Evolutionary conservation across 768 basidiomycete species (phyloP), one percentile per base, ranked within the genome.

Genomic region (Tylopilus cervinicoccineus): DNA sequence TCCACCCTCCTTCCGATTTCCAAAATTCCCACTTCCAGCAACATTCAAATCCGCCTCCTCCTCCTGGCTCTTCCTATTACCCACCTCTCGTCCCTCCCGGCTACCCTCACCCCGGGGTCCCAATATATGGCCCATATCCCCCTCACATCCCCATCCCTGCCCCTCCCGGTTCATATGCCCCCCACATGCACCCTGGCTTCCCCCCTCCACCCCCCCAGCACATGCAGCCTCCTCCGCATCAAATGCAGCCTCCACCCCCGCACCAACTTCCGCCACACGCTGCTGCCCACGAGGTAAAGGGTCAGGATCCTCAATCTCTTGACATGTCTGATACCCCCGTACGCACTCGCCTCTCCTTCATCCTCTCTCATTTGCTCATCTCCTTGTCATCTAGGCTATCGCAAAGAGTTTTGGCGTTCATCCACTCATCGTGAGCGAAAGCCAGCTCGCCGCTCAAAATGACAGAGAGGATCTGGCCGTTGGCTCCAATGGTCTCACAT

Each of bases 401-500:
- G 88, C 86, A 34, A 86, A 83, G 67, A 82, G 76, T 60, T 91
- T 91, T 59, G 88, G 88, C 40, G 88, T 91, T 24, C 78, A 83
- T 42, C 72, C 81, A 23, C 76, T 77, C 36, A 88, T 91, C 55
- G 79, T 88, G 43, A 78, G 71, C 49, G 81, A 81, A 52, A 72
- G 83, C 51, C 79, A 78, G 49, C 71, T 88, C 38, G 70, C 75
- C 44, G 66, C 76, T 0, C 53, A 68, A 13, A 65, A 65, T 22
- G 84, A 85, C 62, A 80, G 68, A 52, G 88, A 91, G 61, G 88
- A 90, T 60, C 74, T 90, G 5, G 85, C 85, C 3, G 85, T 90
- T 22, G 88, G 86, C 26, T 84, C 84, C 4, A 79, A 71, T 52
- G 86, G 84, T 29, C 77, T 90, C 39, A 70, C 73, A 28, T 86